Conservation (phyloP, 352 stramenopile species). For the Globisporangium alternatum region DNA sequence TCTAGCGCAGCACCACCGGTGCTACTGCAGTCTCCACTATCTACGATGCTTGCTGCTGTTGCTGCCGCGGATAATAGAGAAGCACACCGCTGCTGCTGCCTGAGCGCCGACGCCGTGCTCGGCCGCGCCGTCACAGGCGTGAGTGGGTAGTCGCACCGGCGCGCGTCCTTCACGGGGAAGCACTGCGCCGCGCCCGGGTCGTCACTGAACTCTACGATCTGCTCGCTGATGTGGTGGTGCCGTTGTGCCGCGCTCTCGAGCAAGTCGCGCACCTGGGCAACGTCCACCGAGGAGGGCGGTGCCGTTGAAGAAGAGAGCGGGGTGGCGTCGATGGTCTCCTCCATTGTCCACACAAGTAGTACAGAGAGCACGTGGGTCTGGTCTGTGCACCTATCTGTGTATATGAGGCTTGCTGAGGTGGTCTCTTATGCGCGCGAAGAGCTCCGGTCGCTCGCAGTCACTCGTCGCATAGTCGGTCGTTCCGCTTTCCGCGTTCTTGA, state of each 20-base stretch:
- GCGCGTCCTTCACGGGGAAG: conserved; percentile 13
- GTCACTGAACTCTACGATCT: conserved; percentile 12
- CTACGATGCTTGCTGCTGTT: not conserved
- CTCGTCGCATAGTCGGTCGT: too few relatives aligned
- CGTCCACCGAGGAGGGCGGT: not conserved
- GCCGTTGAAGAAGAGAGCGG: not conserved
- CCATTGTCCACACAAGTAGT: not conserved
- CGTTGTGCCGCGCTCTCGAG: conserved; percentile 8
- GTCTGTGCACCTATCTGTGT: too few relatives aligned
- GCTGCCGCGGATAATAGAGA: not conserved
- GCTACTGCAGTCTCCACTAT: not conserved
- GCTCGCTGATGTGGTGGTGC: conserved; percentile 15
- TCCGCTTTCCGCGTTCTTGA: too few relatives aligned
- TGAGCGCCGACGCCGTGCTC: conserved; percentile 2
- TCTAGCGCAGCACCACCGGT: not conserved
- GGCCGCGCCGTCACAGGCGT: conserved; percentile 10
- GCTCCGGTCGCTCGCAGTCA: too few relatives aligned
- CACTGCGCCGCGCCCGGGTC: conserved; percentile 5
- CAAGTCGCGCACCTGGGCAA: conserved; percentile 9
- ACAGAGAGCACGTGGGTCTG: not conserved
- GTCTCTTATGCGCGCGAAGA: too few relatives aligned
- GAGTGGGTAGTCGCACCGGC: conserved; percentile 13
- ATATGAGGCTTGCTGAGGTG: too few relatives aligned
- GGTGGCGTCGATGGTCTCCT: not conserved
- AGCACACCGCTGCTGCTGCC: not conserved